Conservation (phyloP, 495 filamentous ascomycete genomes). For the Talaromyces proteolyticus region DNA sequence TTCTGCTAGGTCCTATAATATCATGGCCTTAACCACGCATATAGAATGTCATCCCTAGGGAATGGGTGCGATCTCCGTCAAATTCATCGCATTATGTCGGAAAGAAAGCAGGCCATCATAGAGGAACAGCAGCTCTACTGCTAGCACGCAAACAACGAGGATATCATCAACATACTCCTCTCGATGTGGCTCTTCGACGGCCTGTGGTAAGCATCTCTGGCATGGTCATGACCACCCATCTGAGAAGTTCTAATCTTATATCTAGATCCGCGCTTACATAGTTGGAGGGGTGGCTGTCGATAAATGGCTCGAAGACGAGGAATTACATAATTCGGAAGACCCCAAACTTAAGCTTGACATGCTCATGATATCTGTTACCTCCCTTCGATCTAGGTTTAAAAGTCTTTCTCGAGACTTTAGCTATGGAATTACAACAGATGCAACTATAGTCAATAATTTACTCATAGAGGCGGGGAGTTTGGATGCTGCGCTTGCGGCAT, state of each 20-base stretch:
- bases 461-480: background rate
- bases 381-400: background rate
- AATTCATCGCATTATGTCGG: background rate
- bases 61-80: no score
- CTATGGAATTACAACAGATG: background rate
- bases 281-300: constrained; percentile 6
- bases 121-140: constrained; percentile 17
- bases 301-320: constrained; percentile 15
- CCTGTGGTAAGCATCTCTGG: background rate
- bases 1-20: background rate
- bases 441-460: background rate
- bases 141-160: constrained; percentile 14
- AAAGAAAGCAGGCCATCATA: constrained; percentile 8
- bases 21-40: background rate
- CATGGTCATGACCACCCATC: background rate
- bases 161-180: constrained; percentile 11
- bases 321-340: constrained; percentile 12
- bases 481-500: background rate
- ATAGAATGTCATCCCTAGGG: constrained; percentile 10
- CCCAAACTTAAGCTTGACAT: background rate
- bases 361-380: background rate
- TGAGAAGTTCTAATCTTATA: background rate
- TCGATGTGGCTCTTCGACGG: constrained; percentile 18
- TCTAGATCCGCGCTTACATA: constrained; percentile 12
- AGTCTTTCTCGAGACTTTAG: background rate